Evolutionary conservation across 2,329 filamentous ascomycete genomes (phyloP), one percentile per base, ranked within the genome.

Genomic region (Nemania bipapillata): DNA sequence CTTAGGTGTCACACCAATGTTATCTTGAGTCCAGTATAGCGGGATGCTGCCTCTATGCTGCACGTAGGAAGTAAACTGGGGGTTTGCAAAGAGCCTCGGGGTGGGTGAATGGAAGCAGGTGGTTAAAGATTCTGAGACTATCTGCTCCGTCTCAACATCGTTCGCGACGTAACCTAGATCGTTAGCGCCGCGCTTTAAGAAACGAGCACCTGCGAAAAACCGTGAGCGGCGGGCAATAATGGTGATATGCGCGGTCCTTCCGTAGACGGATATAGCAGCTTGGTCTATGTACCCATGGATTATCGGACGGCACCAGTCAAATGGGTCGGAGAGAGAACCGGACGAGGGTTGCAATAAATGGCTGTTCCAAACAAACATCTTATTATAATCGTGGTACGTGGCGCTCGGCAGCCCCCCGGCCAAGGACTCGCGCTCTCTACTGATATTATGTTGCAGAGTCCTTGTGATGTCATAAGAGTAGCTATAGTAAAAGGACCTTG

Each of bases 301-400:
- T 66, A 98, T 92, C 0, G 96, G 94, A 26, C 96, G 87, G 79
- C 95, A 99, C 96, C 96, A 99, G 77, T 98, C 94, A 77, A 93
- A 97, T 0, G 93, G 90, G 74, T 94, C 92, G 70, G 91, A 91
- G 45, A 99, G 83, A 5, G 86, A 86, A 20, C 84, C 81, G 12
- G 87, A 84, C 0, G 91, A 93, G 0, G 96, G 94, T 68, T 91
- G 86, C 20, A 99, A 86, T 4, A 99, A 85, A 79, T 97, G 92
- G 73, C 92, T 89, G 75, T 99, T 99, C 96, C 96, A 99, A 2
- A 98, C 92, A 77, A 99, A 99, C 96, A 99, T 99, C 45, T 91
- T 89, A 76, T 97, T 97, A 78, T 91, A 91, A 73, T 94, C 89
- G 35, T 87, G 86, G 30, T 86, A 83, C 47, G 85, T 83, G 6